Evolutionary conservation across 345 rosid species (phyloP).

Genomic region (Arabidopsis arenosa): DNA sequence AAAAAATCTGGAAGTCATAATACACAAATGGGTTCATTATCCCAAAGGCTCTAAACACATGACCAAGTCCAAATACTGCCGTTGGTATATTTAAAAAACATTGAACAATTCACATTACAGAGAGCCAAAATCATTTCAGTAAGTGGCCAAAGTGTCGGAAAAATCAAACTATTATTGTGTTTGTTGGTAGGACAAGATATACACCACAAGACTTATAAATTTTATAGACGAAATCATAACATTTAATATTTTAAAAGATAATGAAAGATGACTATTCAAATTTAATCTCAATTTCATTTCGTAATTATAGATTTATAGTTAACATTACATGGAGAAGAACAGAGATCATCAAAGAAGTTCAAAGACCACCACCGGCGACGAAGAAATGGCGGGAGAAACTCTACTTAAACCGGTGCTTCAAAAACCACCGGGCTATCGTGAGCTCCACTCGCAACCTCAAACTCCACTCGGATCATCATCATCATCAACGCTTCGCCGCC

Average conservation of each 20-base stretch:
- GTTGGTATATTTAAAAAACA: background rate
- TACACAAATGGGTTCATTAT: background rate
- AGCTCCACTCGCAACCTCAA: conserved; percentile 46
- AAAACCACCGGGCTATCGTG: conserved; percentile 77
- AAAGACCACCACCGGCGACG: conserved; percentile 21
- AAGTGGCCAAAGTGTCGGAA: conserved; percentile 43
- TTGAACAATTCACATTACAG: conserved; percentile 19
- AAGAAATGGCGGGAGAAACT: conserved; percentile 51
- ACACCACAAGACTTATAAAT: background rate
- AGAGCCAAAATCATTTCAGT: conserved; percentile 13
- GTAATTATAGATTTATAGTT: background rate
- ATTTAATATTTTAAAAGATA: background rate
- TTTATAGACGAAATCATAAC: background rate
- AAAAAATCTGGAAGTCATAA: background rate
- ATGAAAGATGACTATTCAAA: conserved; percentile 8
- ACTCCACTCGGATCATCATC: conserved; percentile 30
- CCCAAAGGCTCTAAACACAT: background rate
- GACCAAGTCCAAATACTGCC: conserved; percentile 1
- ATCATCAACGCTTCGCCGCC: conserved; percentile 42
- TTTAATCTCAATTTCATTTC: background rate
- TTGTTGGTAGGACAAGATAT: conserved; percentile 28
- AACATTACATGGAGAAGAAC: conserved; percentile 13
- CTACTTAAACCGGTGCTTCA: conserved; percentile 59
- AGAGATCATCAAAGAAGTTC: conserved; percentile 1
- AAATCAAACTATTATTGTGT: conserved; percentile 1